Base-by-base conservation (phyloP, 495 filamentous ascomycete genomes). In the Xylaria cubensis region DNA sequence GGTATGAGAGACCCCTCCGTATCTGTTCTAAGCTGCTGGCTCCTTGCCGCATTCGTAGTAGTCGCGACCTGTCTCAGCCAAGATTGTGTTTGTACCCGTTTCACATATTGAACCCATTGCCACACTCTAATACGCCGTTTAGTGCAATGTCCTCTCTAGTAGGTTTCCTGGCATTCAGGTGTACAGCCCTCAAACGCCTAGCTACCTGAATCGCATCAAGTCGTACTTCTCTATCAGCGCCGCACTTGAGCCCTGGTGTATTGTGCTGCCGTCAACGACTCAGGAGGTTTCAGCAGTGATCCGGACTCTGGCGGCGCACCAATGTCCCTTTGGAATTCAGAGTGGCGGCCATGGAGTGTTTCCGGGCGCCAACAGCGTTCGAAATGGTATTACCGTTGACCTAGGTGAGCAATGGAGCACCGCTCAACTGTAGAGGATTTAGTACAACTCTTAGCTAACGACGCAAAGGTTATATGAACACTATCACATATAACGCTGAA, bases 311-410 rank as follows among this genome's bases (percentile, higher is more conserved):
- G 36, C 50, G 51, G 56, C 71, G 46, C 56, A 72, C 19, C 66
- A 71, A 9, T 83, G 83, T 50, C 56, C 80, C 2, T 86, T 86
- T 64, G 81, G 79, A 0, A 79, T 86, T 7, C 78, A 79, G 55
- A 79, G 80, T 64, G 84, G 83, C 9, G 85, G 85, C 0, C 85
- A 87, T 66, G 77, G 75, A 24, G 79, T 81, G 10, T 79, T 77
- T 53, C 50, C 70, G 34, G 86, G 88, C 66, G 73, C 80, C 67
- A 73, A 80, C 0, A 82, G 75, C 56, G 78, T 81, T 59, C 63
- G 85, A 26, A 73, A 81, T 41, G 87, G 88, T 6, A 81, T 90
- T 12, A 77, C 86, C 21, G 82, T 90, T 64, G 83, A 84, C 51
- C 77, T 67, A 44, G 66, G 66, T 56, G 55, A 42, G 66, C 42